Percentiles rank a stretch among this genome's conserved stretches.
Evolutionary conservation across 768 basidiomycete species (phyloP).

Genomic region (Jaapia argillacea): DNA sequence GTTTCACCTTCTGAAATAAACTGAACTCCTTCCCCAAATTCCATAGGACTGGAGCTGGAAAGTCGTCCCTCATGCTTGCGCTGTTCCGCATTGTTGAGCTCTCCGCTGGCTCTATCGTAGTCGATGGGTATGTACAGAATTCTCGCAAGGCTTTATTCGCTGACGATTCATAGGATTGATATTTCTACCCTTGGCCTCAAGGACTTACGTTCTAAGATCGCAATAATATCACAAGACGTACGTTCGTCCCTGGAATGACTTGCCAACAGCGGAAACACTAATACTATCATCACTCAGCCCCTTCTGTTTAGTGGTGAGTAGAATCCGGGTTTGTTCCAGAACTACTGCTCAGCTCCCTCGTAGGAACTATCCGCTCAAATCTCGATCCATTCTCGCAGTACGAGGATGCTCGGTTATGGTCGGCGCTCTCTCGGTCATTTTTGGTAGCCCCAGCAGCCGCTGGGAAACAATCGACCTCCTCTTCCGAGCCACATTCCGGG

Average conservation of each 20-base stretch:
- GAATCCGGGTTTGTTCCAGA: slow-evolving; percentile 33
- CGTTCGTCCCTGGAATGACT: slow-evolving; percentile 14
- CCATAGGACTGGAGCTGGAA: slow-evolving; percentile 41
- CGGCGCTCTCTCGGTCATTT: slow-evolving; percentile 60
- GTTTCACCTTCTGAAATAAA: neutral
- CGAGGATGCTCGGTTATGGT: slow-evolving; percentile 58
- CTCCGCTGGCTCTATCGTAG: slow-evolving; percentile 42
- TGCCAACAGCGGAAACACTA: slow-evolving; percentile 4
- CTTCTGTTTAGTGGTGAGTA: slow-evolving; percentile 44
- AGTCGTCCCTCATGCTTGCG: slow-evolving; percentile 53
- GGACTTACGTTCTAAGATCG: slow-evolving; percentile 47
- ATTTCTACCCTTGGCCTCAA: slow-evolving; percentile 59
- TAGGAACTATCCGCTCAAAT: slow-evolving; percentile 48
- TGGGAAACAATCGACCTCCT: slow-evolving; percentile 12
- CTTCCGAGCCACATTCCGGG: slow-evolving; percentile 6
- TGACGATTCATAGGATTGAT: slow-evolving; percentile 33
- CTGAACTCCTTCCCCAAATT: too few species aligned
- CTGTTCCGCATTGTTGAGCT: slow-evolving; percentile 66
- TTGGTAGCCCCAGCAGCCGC: slow-evolving; percentile 20
- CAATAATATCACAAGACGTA: slow-evolving; percentile 65
- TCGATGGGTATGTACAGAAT: slow-evolving; percentile 41
- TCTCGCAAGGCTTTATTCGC: neutral
- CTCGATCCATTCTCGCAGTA: slow-evolving; percentile 49
- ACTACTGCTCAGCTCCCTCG: slow-evolving; percentile 19
- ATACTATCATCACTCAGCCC: slow-evolving; percentile 24